Percentiles rank a stretch among this genome's conserved stretches.
These are phyloP conservation scores for Penicillium goetzii DNA, from an alignment of 495 filamentous ascomycete genomes.

Conservation along the genomic window DNA sequence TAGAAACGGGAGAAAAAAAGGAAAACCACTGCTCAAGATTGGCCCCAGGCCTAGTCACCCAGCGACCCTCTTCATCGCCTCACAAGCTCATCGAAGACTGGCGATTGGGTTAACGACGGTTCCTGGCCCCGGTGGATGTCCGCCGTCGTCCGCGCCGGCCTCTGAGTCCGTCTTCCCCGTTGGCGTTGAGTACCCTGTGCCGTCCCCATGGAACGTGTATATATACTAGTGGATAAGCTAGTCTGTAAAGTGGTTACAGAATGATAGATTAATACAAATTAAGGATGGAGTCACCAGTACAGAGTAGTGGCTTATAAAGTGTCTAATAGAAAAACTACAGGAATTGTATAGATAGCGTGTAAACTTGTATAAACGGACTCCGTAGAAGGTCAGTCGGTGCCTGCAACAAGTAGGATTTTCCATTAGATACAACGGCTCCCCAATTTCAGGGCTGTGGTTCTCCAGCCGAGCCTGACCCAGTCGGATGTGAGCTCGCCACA, in stretches of 20 bases:
- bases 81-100: neutral
- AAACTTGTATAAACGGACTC: too few relatives aligned
- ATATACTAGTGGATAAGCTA: neutral
- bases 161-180: slow-evolving; percentile 21
- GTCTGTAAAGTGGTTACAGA: neutral
- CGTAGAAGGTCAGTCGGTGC: neutral
- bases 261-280: neutral
- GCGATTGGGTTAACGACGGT: slow-evolving; percentile 1
- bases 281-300: neutral
- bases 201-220: neutral
- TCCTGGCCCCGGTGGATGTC: slow-evolving; percentile 1
- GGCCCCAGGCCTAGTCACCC: too few relatives aligned
- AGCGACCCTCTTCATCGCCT: neutral
- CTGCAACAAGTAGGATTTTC: slow-evolving; percentile 8
- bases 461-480: slow-evolving; percentile 10
- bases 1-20: slow-evolving; percentile 33
- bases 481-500: slow-evolving; percentile 23
- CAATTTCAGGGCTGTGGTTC: slow-evolving; percentile 25
- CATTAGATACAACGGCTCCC: slow-evolving; percentile 19
- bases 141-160: slow-evolving; percentile 4
- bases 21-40: neutral
- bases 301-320: neutral
- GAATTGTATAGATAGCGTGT: neutral
- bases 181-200: slow-evolving; percentile 18
- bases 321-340: neutral